Percentiles rank a stretch among this genome's conserved stretches.
phyloP scores from a whole-genome alignment of 257 asterid genomes.

The Salvia splendens region DNA sequence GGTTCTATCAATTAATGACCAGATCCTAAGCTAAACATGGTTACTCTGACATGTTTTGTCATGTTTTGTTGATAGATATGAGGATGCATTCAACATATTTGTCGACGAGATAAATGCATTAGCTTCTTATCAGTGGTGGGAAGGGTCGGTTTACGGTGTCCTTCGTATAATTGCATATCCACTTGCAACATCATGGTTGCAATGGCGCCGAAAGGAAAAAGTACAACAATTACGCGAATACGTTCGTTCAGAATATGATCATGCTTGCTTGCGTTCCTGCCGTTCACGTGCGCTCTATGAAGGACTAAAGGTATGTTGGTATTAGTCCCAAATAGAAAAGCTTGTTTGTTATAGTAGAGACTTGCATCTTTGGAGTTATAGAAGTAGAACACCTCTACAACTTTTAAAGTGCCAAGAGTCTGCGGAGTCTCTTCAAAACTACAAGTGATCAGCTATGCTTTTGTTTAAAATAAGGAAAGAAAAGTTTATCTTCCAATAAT shows the following conservation, averaged over 20 bases:
- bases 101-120: conserved; percentile 78
- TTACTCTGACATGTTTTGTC: conserved; percentile 25
- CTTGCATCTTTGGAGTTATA: not conserved
- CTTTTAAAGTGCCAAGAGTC: not conserved
- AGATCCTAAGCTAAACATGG: conserved; percentile 6
- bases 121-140: conserved; percentile 95
- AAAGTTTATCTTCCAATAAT: not conserved
- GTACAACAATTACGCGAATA: conserved; percentile 81
- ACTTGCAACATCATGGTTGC: conserved; percentile 87
- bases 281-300: conserved; percentile 94
- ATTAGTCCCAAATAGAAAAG: conserved; percentile 5
- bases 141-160: conserved; percentile 75
- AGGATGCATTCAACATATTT: conserved; percentile 85
- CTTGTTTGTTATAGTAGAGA: conserved; percentile 5
- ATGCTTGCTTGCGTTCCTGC: conserved; percentile 91
- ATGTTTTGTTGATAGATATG: conserved; percentile 61
- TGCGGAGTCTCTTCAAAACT: not conserved
- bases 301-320: conserved; percentile 72
- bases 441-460: not conserved
- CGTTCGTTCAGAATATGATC: conserved; percentile 93
- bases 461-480: not conserved
- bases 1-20: conserved; percentile 1
- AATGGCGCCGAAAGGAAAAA: conserved; percentile 79
- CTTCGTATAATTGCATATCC: conserved; percentile 70
- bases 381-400: conserved; percentile 6